Percentiles rank a stretch among this genome's conserved stretches.
Evolutionary conservation across 2,329 filamentous ascomycete species (phyloP).

Genomic region (Rhynchosporium agropyri): DNA sequence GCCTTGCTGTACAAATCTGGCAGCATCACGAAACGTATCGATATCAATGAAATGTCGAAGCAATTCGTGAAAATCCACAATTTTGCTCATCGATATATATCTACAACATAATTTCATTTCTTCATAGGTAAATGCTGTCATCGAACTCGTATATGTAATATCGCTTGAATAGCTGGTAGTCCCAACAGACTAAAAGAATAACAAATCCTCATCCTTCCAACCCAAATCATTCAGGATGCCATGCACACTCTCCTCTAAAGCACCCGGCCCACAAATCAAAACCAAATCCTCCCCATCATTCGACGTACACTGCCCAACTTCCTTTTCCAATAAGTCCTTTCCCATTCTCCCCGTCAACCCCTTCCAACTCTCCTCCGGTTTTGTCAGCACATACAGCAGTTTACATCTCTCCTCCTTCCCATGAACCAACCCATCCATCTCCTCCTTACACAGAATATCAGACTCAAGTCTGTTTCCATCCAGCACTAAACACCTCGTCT

Average conservation of each 20-base stretch:
- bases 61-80: background rate
- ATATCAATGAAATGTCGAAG: background rate
- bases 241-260: constrained; percentile 70
- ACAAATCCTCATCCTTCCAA: constrained; percentile 71
- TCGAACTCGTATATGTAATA: constrained; percentile 3
- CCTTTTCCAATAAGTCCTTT: constrained; percentile 60
- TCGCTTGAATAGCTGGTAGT: background rate
- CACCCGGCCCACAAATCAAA: constrained; percentile 76
- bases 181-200: constrained; percentile 65
- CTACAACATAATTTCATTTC: background rate
- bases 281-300: constrained; percentile 60
- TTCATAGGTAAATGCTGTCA: background rate
- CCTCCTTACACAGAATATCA: constrained; percentile 79
- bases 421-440: constrained; percentile 66
- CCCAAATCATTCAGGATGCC: constrained; percentile 61
- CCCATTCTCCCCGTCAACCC: constrained; percentile 71
- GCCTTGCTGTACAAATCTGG: background rate
- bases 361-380: constrained; percentile 64
- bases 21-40: no score
- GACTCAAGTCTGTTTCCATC: constrained; percentile 76
- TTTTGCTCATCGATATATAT: background rate
- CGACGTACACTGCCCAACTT: constrained; percentile 50
- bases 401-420: constrained; percentile 60
- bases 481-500: constrained; percentile 71
- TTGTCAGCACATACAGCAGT: constrained; percentile 70